Percentiles rank a stretch among this genome's conserved stretches.
Conservation (phyloP, 2,329 filamentous ascomycete species). For the Gyromitra esculenta region DNA sequence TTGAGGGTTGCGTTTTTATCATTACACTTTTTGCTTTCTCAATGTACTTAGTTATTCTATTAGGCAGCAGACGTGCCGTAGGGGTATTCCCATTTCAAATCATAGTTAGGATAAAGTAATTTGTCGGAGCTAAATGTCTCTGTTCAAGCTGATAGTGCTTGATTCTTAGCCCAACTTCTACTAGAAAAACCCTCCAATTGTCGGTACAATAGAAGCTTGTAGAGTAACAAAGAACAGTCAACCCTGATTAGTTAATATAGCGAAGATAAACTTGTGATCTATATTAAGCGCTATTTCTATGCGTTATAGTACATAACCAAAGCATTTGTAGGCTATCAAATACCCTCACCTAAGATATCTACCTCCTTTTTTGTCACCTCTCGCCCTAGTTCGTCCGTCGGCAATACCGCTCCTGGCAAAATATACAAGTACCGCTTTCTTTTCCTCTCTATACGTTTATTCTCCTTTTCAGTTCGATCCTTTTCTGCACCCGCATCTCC, state of each 20-base stretch:
- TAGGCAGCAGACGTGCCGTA: no score
- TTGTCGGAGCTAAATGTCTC: no score
- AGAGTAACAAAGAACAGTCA: conserved; percentile 79
- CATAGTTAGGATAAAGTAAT: no score
- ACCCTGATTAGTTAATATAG: not conserved
- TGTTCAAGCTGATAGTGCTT: no score
- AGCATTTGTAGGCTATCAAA: not conserved
- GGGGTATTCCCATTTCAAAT: no score
- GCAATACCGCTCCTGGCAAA: conserved; percentile 69
- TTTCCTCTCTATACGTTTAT: conserved; percentile 59
- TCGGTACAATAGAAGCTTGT: not conserved
- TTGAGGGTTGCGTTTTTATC: no score
- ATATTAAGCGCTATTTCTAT: conserved; percentile 17
- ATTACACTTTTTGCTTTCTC: no score
- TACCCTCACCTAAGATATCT: conserved; percentile 38
- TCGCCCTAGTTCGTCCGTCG: conserved; percentile 67
- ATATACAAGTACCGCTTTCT: conserved; percentile 65
- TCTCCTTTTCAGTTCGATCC: conserved; percentile 55
- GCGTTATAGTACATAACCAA: conserved; percentile 17
- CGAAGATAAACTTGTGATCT: not conserved
- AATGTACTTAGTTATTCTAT: no score
- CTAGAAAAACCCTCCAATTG: no score
- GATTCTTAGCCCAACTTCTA: no score
- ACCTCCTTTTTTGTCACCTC: conserved; percentile 37
- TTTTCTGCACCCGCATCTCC: conserved; percentile 53